These are phyloP conservation scores for Scopulariopsis brevicaulis DNA, from an alignment of 2,329 filamentous ascomycete species.

Conservation along the genomic window DNA sequence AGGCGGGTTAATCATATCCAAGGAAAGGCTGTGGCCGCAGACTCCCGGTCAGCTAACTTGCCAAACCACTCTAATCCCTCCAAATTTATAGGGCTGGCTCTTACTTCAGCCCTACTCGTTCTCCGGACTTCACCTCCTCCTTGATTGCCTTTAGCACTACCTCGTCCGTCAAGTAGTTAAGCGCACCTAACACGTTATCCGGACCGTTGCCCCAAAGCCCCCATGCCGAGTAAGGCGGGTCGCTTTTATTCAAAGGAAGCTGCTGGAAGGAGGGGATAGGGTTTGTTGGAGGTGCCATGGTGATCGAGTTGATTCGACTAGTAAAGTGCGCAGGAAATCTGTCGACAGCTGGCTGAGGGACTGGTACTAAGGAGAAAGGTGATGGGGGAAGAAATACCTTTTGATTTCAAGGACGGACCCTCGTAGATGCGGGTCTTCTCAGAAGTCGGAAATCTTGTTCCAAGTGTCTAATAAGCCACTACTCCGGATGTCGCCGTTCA, in stretches of 20 bases:
- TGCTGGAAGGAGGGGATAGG: constrained; percentile 2
- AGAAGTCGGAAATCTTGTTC: too few species aligned
- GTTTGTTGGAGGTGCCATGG: constrained; percentile 1
- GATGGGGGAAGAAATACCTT: too few species aligned
- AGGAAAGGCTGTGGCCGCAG: constrained; percentile 5
- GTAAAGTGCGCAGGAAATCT: neutral
- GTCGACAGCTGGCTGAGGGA: too few species aligned
- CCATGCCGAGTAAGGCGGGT: constrained; percentile 9
- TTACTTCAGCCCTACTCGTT: constrained; percentile 9
- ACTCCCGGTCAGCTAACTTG: neutral
- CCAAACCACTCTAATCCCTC: neutral
- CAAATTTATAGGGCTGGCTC: neutral
- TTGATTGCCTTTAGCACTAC: constrained; percentile 5
- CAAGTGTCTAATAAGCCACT: too few species aligned
- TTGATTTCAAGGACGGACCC: too few species aligned
- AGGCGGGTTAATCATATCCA: constrained; percentile 9
- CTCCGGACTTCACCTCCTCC: constrained; percentile 8
- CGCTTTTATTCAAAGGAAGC: constrained; percentile 3
- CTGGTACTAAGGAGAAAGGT: too few species aligned
- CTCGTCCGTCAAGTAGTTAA: constrained; percentile 10
- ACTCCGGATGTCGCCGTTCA: too few species aligned
- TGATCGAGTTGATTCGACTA: neutral
- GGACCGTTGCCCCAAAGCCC: constrained; percentile 7
- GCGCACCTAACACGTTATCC: constrained; percentile 4
- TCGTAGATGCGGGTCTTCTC: too few species aligned